Percentiles rank a stretch among this genome's conserved stretches.
Evolutionary conservation across 805 yeast species (phyloP).

Genomic region (Candida dendrica): DNA sequence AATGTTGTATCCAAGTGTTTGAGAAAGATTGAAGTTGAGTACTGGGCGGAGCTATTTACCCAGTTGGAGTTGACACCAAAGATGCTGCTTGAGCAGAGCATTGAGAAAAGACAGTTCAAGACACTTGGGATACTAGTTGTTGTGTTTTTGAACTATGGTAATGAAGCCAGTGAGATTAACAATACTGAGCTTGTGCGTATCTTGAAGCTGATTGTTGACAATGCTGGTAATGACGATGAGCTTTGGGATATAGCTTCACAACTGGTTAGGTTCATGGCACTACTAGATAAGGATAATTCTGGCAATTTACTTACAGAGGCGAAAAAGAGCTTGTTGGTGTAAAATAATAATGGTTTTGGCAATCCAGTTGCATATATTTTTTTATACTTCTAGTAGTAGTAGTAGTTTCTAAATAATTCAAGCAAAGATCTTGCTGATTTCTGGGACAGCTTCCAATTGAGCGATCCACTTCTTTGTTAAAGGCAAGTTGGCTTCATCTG

Average conservation of each 20-base stretch:
- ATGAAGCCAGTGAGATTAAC: conserved; percentile 7
- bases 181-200: conserved; percentile 16
- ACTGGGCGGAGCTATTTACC: conserved; percentile 38
- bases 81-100: conserved; percentile 32
- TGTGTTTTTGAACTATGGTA: conserved; percentile 35
- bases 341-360: neutral
- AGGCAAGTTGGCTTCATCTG: neutral
- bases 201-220: conserved; percentile 19
- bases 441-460: neutral
- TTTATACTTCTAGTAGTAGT: neutral
- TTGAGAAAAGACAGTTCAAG: conserved; percentile 34
- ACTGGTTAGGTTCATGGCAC: conserved; percentile 22
- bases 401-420: neutral
- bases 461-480: neutral
- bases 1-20: conserved; percentile 39
- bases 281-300: conserved; percentile 15
- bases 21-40: conserved; percentile 41
- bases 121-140: conserved; percentile 39
- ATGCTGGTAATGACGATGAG: conserved; percentile 21
- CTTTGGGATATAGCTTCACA: conserved; percentile 24
- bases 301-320: conserved; percentile 10
- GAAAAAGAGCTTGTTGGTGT: neutral
- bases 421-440: neutral
- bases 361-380: neutral
- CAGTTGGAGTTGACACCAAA: conserved; percentile 33